Evolutionary conservation across 1,139 yeast genomes (phyloP).

Genomic region (Debaryomyces subglobosus): DNA sequence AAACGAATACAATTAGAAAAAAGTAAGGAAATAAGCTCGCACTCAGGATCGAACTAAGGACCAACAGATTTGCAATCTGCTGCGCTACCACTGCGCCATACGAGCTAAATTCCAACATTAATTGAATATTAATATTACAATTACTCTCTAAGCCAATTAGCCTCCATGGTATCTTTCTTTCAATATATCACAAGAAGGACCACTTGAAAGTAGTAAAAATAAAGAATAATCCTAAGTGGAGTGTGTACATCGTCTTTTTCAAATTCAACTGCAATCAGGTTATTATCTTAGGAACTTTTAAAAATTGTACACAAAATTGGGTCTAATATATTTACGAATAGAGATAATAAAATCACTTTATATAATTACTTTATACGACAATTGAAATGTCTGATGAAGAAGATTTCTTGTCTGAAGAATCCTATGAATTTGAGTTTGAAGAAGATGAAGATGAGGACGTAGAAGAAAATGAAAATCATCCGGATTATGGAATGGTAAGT

Average conservation of each 20-base stretch:
- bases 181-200: background rate
- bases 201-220: background rate
- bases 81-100: slow-evolving; percentile 61
- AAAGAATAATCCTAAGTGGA: background rate
- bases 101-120: slow-evolving; percentile 28
- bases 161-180: background rate
- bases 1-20: background rate
- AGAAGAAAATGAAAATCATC: slow-evolving; percentile 30
- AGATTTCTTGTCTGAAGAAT: slow-evolving; percentile 60
- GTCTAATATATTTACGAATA: background rate
- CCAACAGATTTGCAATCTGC: slow-evolving; percentile 60
- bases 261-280: background rate
- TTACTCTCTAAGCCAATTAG: background rate
- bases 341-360: background rate
- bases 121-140: background rate
- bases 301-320: background rate
- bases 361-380: background rate
- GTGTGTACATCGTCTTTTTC: background rate
- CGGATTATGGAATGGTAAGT: slow-evolving; percentile 25
- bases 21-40: slow-evolving; percentile 41
- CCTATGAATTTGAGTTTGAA: slow-evolving; percentile 68
- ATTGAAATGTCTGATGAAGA: slow-evolving; percentile 57
- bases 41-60: slow-evolving; percentile 56
- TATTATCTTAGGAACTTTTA: background rate
- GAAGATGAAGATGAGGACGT: slow-evolving; percentile 53